Evolutionary conservation across 805 yeast genomes (phyloP), one percentile per base, ranked within the genome.

Genomic region (Suhomyces xylopsoci): DNA sequence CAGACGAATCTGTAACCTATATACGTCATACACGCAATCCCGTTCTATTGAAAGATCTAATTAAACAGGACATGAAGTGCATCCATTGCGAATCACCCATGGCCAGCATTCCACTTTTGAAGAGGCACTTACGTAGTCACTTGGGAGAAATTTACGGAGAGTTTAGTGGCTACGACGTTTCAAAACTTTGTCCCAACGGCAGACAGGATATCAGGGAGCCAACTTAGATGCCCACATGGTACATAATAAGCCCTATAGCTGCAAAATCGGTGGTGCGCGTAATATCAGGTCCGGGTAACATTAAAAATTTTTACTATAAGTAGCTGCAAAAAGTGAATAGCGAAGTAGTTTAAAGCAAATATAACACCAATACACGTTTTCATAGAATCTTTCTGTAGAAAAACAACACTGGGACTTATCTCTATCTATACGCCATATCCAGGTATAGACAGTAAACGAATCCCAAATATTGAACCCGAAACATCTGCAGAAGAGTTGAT

Each of bases 401-500:
- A 15, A 25, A 25, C 14, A 45, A 15, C 28, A 19, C 20, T 26
- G 48, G 49, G 42, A 42, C 32, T 45, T 77, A 80, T 80, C 83
- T 58, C 81, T 79, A 70, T 65, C 63, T 62, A 69, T 71, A 67
- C 71, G 80, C 63, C 75, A 57, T 28, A 53, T 47, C 55, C 45
- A 67, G 76, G 63, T 69, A 68, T 65, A 62, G 60, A 68, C 73
- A 82, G 82, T 81, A 81, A 81, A 81, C 84, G 81, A 79, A 65
- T 67, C 83, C 83, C 84, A 66, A 48, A 81, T 52, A 81, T 55
- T 32, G 43, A 55, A 41, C 43, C 9, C 25, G 30, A 55, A 47
- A 48, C 54, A 51, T 53, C 58, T 55, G 56, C 56, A 53, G 56
- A 55, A 55, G 58, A 47, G 53, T 53, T 32, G 46, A 45, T 51